phyloP scores from a whole-genome alignment of 371 early-diverging fungal species.

The Phascolomyces articulosus region DNA sequence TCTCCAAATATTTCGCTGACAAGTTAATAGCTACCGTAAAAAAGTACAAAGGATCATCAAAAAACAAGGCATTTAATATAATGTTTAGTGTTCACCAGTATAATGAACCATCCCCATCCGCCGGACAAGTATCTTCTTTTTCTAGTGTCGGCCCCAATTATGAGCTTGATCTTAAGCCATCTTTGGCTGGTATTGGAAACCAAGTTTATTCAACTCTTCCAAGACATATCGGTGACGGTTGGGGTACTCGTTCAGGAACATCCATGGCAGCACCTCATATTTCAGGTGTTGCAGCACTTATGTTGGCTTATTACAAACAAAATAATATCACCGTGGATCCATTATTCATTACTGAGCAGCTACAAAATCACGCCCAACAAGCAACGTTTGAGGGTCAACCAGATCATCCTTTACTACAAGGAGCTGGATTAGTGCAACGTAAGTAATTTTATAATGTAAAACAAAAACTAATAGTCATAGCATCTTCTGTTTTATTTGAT shows the following conservation, averaged over 20 bases:
- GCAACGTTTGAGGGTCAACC: constrained; percentile 27
- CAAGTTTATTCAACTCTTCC: constrained; percentile 74
- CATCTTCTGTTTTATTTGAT: too few species aligned
- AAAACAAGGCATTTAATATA: neutral
- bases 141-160: constrained; percentile 54
- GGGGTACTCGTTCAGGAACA: constrained; percentile 70
- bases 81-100: constrained; percentile 10
- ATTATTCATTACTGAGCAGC: constrained; percentile 31
- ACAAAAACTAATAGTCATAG: too few species aligned
- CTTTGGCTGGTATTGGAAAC: constrained; percentile 69
- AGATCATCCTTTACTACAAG: constrained; percentile 59
- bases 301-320: constrained; percentile 41
- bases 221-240: constrained; percentile 31
- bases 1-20: constrained; percentile 28
- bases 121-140: constrained; percentile 47
- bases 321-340: constrained; percentile 1
- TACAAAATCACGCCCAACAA: constrained; percentile 58
- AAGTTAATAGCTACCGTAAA: constrained; percentile 8
- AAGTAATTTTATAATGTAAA: constrained; percentile 3
- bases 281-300: constrained; percentile 69
- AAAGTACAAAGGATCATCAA: neutral
- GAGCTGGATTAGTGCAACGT: constrained; percentile 80
- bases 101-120: constrained; percentile 22
- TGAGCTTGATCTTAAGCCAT: constrained; percentile 54
- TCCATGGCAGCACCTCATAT: constrained; percentile 78